A percentile compares a stretch with the other conserved stretches of the same genome.
Conservation (phyloP, 1,139 yeast genomes). For the Kodamaea fungicola region DNA sequence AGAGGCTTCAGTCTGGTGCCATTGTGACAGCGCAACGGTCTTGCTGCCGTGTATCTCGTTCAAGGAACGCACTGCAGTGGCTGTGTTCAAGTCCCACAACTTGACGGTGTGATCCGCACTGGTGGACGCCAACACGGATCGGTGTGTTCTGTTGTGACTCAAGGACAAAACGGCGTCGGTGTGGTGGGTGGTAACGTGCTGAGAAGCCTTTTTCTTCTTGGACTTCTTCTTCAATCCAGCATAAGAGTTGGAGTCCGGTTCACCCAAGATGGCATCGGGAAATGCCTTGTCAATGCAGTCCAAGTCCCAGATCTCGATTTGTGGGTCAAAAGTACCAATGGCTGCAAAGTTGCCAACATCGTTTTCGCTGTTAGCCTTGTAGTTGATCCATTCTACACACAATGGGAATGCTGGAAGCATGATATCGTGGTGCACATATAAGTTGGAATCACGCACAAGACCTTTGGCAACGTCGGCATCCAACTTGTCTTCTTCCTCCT, state of each 20-base stretch:
- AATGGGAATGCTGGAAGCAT: slow-evolving; percentile 97
- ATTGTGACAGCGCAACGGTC: slow-evolving; percentile 81
- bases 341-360: slow-evolving; percentile 87
- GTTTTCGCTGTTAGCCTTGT: slow-evolving; percentile 49
- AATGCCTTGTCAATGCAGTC: slow-evolving; percentile 91
- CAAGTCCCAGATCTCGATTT: slow-evolving; percentile 93
- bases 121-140: slow-evolving; percentile 87
- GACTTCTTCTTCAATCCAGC: slow-evolving; percentile 41
- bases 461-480: slow-evolving; percentile 71
- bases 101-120: slow-evolving; percentile 95
- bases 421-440: slow-evolving; percentile 93
- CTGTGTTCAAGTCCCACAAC: slow-evolving; percentile 85
- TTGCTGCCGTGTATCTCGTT: slow-evolving; percentile 57
- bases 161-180: slow-evolving; percentile 91
- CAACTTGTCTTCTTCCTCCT: slow-evolving; percentile 58
- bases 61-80: slow-evolving; percentile 71
- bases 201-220: slow-evolving; percentile 42
- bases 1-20: slow-evolving; percentile 79
- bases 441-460: slow-evolving; percentile 62
- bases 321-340: slow-evolving; percentile 95
- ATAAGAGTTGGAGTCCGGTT: slow-evolving; percentile 51
- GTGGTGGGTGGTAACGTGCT: slow-evolving; percentile 74
- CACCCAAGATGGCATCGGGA: slow-evolving; percentile 92
- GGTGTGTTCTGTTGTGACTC: slow-evolving; percentile 75
- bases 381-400: slow-evolving; percentile 93